Conservation (phyloP, 176 grass and related monocot genomes). For the Lolium multiflorum region DNA sequence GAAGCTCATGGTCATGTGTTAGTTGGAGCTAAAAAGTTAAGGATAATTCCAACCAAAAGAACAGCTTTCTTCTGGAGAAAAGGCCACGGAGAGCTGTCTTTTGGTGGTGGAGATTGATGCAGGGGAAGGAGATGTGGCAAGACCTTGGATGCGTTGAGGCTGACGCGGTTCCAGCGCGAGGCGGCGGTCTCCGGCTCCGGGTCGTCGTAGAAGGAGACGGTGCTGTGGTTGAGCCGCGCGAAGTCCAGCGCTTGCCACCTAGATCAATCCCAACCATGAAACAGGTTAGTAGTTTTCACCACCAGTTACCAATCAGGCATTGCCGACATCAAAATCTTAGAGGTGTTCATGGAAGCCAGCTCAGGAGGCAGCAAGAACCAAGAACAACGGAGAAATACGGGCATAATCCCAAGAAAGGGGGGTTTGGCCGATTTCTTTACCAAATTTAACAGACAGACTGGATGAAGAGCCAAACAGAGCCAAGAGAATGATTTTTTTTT, state of each 20-base stretch:
- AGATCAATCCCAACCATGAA: not conserved
- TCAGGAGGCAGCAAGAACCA: not conserved
- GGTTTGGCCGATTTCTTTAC: not conserved
- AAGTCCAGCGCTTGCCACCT: constrained; percentile 92
- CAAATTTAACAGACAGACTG: constrained; percentile 12
- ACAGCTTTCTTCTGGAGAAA: constrained; percentile 11
- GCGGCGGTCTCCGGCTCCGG: constrained; percentile 69
- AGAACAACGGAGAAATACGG: not conserved
- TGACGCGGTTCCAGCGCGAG: constrained; percentile 87
- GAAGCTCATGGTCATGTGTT: not conserved
- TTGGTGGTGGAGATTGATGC: not conserved
- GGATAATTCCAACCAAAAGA: not conserved
- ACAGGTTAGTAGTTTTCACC: constrained; percentile 11
- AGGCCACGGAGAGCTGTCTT: not conserved
- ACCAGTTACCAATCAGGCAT: not conserved
- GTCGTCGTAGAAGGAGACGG: constrained; percentile 79
- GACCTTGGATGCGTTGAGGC: constrained; percentile 90
- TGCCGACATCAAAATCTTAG: constrained; percentile 2
- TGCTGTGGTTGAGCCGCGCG: constrained; percentile 73
- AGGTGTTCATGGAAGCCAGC: not conserved
- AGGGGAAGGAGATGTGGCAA: not conserved
- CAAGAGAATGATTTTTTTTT: not conserved
- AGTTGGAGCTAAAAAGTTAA: not conserved
- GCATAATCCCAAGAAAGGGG: not conserved
- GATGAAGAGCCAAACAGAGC: not conserved